Evolutionary conservation across 768 basidiomycete species (phyloP), one percentile per base, ranked within the genome.

Genomic region (Holtermannia corniformis): DNA sequence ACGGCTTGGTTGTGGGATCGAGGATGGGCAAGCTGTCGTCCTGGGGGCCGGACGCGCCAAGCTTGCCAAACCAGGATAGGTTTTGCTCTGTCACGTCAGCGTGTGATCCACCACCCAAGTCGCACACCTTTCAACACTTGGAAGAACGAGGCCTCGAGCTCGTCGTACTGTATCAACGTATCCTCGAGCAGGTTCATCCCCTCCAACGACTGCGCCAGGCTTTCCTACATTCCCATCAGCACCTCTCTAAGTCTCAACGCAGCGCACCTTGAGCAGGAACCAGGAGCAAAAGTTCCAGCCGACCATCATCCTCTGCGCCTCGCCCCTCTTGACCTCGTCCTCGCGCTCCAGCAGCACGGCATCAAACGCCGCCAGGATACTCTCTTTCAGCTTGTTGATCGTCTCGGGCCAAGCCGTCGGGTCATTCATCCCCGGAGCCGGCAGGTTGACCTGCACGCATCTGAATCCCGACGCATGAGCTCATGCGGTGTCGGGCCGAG

Each of bases 221-320:
- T 91, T 81, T 97, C 95, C 93, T 97, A 63, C 47, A 5, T 14
- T n/a, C 7, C 7, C 2, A 19, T 50, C 27, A 56, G 45, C 41
- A 49, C 28, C 16, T 26, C n/a, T n/a, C n/a, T n/a, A n/a, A n/a
- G n/a, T n/a, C n/a, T n/a, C n/a, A n/a, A n/a, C n/a, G n/a, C n/a
- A 51, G 47, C 76, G 52, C 50, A 89, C 93, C 82, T 97, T 99
- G 32, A 92, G 76, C 47, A 91, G 82, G 72, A 96, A 96, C 76
- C 92, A 97, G 0, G 86, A 91, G 70, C 91, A 92, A 68, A 95
- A 99, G 67, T 95, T 95, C 95, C 95, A 99, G 7, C 95, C 93
- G 1, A 90, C 89, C 81, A 91, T 86, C 62, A 85, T 80, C 51
- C 87, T 79, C 71, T 96, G 88, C 45, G 81, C 79, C 65, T 99